Evolutionary conservation across 176 grass and related monocot genomes (phyloP).

Genomic region (Triticum dicoccoides): DNA sequence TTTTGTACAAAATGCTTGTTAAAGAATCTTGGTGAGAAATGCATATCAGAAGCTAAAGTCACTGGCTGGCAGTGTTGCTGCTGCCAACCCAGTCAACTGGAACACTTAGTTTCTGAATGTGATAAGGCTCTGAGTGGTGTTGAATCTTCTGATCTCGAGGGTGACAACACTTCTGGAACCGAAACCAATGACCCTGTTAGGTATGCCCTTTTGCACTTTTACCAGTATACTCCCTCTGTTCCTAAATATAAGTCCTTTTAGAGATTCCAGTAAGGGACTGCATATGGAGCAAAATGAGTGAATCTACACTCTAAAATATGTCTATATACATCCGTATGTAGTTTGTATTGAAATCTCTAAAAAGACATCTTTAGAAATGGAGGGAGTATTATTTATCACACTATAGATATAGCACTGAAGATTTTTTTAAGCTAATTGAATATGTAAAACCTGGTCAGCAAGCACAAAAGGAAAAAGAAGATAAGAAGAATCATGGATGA

Average conservation of each 20-base stretch:
- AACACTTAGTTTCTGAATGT: constrained; percentile 70
- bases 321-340: too few species aligned
- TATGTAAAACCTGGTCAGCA: constrained; percentile 34
- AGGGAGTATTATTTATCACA: neutral
- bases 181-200: constrained; percentile 50
- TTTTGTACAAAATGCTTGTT: constrained; percentile 74
- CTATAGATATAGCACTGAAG: neutral
- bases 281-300: too few species aligned
- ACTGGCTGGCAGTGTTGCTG: constrained; percentile 83
- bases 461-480: constrained; percentile 68
- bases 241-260: too few species aligned
- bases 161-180: constrained; percentile 42
- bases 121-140: constrained; percentile 51
- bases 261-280: too few species aligned
- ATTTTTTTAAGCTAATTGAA: neutral
- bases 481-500: constrained; percentile 98
- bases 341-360: too few species aligned
- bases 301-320: too few species aligned
- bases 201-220: constrained; percentile 32
- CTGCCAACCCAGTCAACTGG: constrained; percentile 68
- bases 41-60: constrained; percentile 57
- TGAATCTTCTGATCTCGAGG: constrained; percentile 71
- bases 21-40: constrained; percentile 83
- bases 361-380: too few species aligned
- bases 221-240: neutral